Conservation (phyloP, 306 rosid genomes). For the Cicer cuneatum region DNA sequence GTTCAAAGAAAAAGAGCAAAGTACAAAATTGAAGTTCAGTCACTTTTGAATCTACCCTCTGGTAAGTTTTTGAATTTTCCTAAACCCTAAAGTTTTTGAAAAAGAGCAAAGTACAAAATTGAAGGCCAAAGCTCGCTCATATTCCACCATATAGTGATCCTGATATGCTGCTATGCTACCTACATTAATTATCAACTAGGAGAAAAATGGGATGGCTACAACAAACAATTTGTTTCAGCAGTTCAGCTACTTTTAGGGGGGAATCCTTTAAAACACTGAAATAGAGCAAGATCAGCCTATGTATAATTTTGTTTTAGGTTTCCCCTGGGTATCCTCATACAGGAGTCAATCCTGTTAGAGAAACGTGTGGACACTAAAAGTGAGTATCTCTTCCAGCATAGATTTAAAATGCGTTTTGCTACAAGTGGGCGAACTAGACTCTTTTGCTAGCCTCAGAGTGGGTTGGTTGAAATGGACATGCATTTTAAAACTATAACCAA, state of each 20-base stretch:
- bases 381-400: neutral
- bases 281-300: conserved; percentile 9
- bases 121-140: conserved; percentile 34
- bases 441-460: neutral
- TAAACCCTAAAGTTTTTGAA: no score
- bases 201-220: neutral
- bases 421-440: neutral
- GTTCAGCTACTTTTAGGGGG: conserved; percentile 5
- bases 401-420: neutral
- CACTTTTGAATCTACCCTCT: neutral
- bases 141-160: conserved; percentile 19
- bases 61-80: conserved; percentile 19
- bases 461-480: conserved; percentile 1
- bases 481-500: conserved; percentile 13
- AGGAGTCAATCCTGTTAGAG: neutral
- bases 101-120: neutral
- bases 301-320: neutral
- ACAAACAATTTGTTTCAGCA: no score
- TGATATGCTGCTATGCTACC: conserved; percentile 17
- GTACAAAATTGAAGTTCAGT: conserved; percentile 27
- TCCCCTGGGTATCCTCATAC: neutral
- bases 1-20: conserved; percentile 25
- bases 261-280: neutral
- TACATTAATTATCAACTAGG: neutral
- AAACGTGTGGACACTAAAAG: neutral